A percentile compares a stretch with the other conserved stretches of the same genome.
Evolutionary conservation across 306 rosid species (phyloP).

Genomic region (Cicer judaicum): DNA sequence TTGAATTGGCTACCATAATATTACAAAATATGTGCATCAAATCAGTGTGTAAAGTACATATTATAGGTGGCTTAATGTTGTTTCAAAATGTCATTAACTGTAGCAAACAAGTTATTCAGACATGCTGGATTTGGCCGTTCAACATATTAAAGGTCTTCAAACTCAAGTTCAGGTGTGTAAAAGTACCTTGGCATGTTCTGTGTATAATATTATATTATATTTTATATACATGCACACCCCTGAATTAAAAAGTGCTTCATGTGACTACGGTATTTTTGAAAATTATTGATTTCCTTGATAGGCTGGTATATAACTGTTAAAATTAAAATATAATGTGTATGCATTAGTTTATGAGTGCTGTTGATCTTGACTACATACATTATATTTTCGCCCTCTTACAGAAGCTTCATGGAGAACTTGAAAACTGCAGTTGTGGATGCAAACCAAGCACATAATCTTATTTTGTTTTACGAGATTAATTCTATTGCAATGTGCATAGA

Average conservation of each 20-base stretch:
- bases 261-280: neutral
- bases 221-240: neutral
- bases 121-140: slow-evolving; percentile 98
- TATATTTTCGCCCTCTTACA: slow-evolving; percentile 41
- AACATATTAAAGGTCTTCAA: slow-evolving; percentile 96
- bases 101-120: slow-evolving; percentile 99
- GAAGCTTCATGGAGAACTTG: slow-evolving; percentile 80
- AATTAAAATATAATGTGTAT: neutral
- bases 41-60: neutral
- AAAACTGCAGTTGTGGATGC: slow-evolving; percentile 85
- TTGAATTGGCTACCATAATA: neutral
- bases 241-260: neutral
- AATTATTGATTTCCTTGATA: neutral
- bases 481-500: slow-evolving; percentile 41
- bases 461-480: slow-evolving; percentile 23
- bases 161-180: slow-evolving; percentile 83
- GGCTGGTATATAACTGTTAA: neutral
- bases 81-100: slow-evolving; percentile 35
- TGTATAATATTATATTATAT: neutral
- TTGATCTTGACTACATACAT: neutral
- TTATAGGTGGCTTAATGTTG: slow-evolving; percentile 23
- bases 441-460: slow-evolving; percentile 45
- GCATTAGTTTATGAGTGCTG: slow-evolving; percentile 4
- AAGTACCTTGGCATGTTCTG: neutral
- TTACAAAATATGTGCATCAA: slow-evolving; percentile 7